Percentiles rank a stretch among this genome's conserved stretches.
Evolutionary conservation across 495 filamentous ascomycete genomes (phyloP).

Genomic region (Tuber brumale): DNA sequence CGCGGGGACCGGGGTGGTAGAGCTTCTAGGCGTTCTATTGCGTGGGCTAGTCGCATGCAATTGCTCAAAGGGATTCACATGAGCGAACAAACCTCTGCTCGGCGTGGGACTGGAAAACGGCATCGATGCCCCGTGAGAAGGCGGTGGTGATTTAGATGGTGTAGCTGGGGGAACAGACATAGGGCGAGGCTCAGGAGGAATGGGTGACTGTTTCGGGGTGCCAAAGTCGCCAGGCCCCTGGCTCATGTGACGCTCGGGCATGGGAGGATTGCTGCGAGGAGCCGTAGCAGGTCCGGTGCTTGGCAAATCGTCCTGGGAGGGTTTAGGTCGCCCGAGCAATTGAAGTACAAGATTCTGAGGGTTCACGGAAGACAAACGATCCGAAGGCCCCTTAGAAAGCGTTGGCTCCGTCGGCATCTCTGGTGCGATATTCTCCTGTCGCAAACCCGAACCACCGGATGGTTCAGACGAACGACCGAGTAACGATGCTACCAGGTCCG

Average conservation of each 20-base stretch:
- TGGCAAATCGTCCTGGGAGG: conserved; percentile 41
- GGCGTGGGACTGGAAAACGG: conserved; percentile 34
- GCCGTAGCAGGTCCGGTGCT: conserved; percentile 14
- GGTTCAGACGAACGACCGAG: conserved; percentile 35
- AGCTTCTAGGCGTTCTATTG: conserved; percentile 48
- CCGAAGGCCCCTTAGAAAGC: conserved; percentile 18
- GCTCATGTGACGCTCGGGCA: conserved; percentile 1
- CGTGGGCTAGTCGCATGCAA: conserved; percentile 61
- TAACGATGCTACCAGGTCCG: conserved; percentile 59
- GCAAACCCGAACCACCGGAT: conserved; percentile 20
- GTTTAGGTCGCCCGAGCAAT: conserved; percentile 56
- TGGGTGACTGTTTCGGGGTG: neutral
- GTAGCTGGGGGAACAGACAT: conserved; percentile 30
- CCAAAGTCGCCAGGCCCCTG: neutral
- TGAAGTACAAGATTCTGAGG: conserved; percentile 62
- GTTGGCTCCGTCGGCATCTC: conserved; percentile 19
- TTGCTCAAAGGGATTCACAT: conserved; percentile 75
- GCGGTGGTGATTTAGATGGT: conserved; percentile 25
- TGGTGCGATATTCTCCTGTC: conserved; percentile 30
- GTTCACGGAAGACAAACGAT: conserved; percentile 44
- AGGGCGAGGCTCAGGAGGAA: conserved; percentile 21
- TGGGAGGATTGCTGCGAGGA: neutral
- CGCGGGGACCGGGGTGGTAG: conserved; percentile 23
- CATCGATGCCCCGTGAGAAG: conserved; percentile 18
- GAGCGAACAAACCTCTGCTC: conserved; percentile 56